These are phyloP conservation scores for Epichloe hybrida DNA, from an alignment of 2,329 filamentous ascomycete genomes.

Conservation along the genomic window DNA sequence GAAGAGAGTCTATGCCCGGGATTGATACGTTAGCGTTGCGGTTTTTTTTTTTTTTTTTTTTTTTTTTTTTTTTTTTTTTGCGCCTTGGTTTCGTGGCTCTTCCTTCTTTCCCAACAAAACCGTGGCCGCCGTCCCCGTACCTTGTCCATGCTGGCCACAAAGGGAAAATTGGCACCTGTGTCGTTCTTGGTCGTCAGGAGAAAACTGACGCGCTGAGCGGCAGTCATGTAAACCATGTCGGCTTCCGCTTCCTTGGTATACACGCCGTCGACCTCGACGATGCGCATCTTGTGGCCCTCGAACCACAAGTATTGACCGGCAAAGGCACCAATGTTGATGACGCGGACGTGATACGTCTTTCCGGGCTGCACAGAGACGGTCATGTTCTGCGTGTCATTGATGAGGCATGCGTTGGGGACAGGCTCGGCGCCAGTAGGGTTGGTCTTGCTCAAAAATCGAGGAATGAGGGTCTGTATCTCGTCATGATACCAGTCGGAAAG, in stretches of 20 bases:
- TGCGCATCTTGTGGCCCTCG: conserved; percentile 51
- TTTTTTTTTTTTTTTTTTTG: too few species aligned
- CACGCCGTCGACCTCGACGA: conserved; percentile 62
- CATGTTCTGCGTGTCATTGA: conserved; percentile 56
- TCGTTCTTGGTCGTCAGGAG: conserved; percentile 50
- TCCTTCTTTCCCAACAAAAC: not conserved
- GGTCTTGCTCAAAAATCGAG: conserved; percentile 35
- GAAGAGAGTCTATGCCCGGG: conserved; percentile 43
- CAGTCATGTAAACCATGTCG: conserved; percentile 50
- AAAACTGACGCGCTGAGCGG: conserved; percentile 54
- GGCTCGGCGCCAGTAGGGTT: conserved; percentile 49
- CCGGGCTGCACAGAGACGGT: conserved; percentile 47
- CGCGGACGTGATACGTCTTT: conserved; percentile 59
- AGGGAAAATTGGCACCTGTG: conserved; percentile 49
- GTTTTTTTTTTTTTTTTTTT: too few species aligned
- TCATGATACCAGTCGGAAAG: conserved; percentile 62
- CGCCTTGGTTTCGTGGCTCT: not conserved
- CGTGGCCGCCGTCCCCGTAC: conserved; percentile 19
- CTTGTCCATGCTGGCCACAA: conserved; percentile 57
- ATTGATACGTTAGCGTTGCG: not conserved
- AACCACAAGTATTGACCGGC: conserved; percentile 54
- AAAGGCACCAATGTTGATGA: conserved; percentile 64
- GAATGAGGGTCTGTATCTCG: conserved; percentile 33
- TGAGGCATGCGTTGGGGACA: conserved; percentile 52
- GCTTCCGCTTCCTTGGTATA: conserved; percentile 49